phyloP scores from a whole-genome alignment of 2,329 filamentous ascomycete species.

The Botrytis medusae region DNA sequence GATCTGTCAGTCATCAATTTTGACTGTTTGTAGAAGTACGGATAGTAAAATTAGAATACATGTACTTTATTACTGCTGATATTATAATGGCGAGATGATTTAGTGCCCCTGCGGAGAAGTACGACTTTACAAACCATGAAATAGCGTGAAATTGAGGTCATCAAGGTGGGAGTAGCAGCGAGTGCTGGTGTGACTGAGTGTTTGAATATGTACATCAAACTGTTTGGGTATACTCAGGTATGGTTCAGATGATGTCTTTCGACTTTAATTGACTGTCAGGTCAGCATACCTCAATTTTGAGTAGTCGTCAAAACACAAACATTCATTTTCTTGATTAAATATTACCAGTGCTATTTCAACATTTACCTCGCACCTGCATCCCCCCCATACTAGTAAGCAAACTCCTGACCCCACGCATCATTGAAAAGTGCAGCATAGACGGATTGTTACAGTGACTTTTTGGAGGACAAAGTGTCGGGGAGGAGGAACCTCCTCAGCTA shows the following conservation, averaged over 20 bases:
- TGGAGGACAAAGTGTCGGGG: too few species aligned
- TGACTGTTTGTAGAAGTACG: conserved; percentile 19
- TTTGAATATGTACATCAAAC: neutral
- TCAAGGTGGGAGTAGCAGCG: neutral
- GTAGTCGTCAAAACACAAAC: neutral
- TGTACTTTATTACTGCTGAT: conserved; percentile 7
- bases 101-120: neutral
- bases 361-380: neutral
- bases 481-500: too few species aligned
- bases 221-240: neutral
- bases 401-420: fast-evolving
- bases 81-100: neutral
- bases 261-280: neutral
- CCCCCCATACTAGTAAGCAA: neutral
- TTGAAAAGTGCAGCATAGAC: neutral
- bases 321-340: neutral
- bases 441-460: too few species aligned
- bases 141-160: neutral
- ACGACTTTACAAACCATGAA: neutral
- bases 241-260: neutral
- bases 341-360: neutral
- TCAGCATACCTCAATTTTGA: too few species aligned
- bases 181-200: neutral
- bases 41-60: conserved; percentile 18
- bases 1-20: neutral